phyloP scores from a whole-genome alignment of 345 rosid genomes.

The Sonneratia caseolaris region DNA sequence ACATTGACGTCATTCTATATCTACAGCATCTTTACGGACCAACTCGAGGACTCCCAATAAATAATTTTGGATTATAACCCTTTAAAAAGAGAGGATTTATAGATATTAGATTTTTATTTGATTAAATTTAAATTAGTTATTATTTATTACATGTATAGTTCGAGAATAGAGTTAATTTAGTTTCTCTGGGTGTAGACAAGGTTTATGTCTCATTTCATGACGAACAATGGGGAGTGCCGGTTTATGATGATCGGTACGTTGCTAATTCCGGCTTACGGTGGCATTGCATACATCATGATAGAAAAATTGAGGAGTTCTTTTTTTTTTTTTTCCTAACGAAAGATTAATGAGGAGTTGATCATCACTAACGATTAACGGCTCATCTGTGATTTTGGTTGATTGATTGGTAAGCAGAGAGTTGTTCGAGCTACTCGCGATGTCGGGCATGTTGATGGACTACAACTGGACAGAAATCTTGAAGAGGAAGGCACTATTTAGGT shows the following conservation, averaged over 20 bases:
- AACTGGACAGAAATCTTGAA: constrained; percentile 94
- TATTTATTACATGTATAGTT: too few relatives aligned
- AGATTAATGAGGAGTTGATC: too few relatives aligned
- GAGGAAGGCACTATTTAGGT: constrained; percentile 67
- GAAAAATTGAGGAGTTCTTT: neutral
- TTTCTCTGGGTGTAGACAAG: constrained; percentile 38
- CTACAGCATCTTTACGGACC: neutral
- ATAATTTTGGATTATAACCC: too few relatives aligned
- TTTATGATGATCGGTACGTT: constrained; percentile 83
- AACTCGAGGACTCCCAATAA: too few relatives aligned
- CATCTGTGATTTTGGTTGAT: neutral
- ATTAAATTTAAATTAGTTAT: too few relatives aligned
- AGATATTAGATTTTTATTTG: neutral
- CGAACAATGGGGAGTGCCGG: constrained; percentile 92
- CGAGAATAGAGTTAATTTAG: too few relatives aligned
- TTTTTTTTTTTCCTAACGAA: too few relatives aligned
- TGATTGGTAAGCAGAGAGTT: constrained; percentile 39
- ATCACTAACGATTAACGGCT: too few relatives aligned
- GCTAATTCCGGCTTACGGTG: neutral
- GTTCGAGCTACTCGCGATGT: constrained; percentile 82
- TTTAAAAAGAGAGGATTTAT: too few relatives aligned
- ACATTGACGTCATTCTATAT: neutral
- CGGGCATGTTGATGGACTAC: constrained; percentile 93
- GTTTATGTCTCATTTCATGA: constrained; percentile 87
- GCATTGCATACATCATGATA: neutral